Conservation (phyloP, 2,329 filamentous ascomycete genomes). For the Fusarium aywerte region DNA sequence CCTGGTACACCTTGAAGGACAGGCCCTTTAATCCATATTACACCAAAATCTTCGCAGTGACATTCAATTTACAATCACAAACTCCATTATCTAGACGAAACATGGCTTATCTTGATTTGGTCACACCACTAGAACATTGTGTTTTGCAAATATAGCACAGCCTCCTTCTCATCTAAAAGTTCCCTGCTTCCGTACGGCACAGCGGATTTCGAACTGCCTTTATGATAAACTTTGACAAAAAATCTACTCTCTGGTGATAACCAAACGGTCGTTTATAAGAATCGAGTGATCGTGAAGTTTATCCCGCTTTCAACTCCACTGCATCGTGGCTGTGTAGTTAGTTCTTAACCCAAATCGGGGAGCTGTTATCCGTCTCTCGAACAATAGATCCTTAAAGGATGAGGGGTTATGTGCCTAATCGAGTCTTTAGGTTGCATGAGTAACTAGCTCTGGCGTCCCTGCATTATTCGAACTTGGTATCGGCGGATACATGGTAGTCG, state of each 20-base stretch:
- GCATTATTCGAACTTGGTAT: not conserved
- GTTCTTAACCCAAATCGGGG: conserved; percentile 13
- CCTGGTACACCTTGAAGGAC: not conserved
- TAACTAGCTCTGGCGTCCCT: not conserved
- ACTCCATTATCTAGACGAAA: not conserved
- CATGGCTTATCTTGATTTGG: not conserved
- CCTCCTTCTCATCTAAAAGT: conserved; percentile 17
- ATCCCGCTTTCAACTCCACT: conserved; percentile 24
- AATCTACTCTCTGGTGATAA: not conserved
- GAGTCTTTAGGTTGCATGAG: not conserved
- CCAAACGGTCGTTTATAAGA: not conserved
- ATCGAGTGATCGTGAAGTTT: not conserved
- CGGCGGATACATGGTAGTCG: not conserved
- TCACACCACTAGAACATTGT: not conserved
- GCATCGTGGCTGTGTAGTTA: conserved; percentile 29
- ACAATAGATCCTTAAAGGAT: not conserved
- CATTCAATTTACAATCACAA: conserved; percentile 15
- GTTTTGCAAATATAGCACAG: conserved; percentile 8
- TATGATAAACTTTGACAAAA: not conserved
- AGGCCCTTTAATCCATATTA: not conserved
- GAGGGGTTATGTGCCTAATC: not conserved
- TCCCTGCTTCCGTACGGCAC: conserved; percentile 22
- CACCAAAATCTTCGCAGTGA: not conserved
- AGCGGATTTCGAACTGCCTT: conserved; percentile 16
- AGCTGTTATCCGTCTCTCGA: not conserved